Conservation (phyloP, 2,329 filamentous ascomycete genomes). For the Triangularia setosa region DNA sequence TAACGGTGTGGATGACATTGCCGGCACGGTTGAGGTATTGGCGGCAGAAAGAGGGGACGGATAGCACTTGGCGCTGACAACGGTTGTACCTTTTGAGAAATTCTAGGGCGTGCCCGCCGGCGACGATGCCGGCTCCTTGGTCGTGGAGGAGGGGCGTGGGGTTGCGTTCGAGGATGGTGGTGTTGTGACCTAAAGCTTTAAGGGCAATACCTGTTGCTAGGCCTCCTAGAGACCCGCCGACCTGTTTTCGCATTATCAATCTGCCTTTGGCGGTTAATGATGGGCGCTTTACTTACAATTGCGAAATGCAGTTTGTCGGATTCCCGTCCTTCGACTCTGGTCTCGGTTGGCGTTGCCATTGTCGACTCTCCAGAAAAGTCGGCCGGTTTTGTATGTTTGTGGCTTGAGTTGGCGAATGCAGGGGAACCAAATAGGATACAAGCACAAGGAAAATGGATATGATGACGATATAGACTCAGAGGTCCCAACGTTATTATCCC, state of each 20-base stretch:
- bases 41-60: constrained; percentile 30
- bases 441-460: neutral
- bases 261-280: neutral
- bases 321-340: neutral
- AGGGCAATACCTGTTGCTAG: constrained; percentile 38
- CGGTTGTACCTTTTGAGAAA: constrained; percentile 41
- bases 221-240: constrained; percentile 41
- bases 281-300: constrained; percentile 12
- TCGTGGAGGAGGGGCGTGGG: constrained; percentile 41
- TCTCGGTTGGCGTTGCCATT: constrained; percentile 1
- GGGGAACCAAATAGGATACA: no score
- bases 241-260: constrained; percentile 25
- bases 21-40: constrained; percentile 35
- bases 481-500: neutral
- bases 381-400: neutral
- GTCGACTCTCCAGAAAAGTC: neutral
- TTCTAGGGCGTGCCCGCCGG: constrained; percentile 39
- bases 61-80: constrained; percentile 32
- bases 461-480: neutral
- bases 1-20: constrained; percentile 31
- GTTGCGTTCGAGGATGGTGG: constrained; percentile 43
- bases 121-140: constrained; percentile 46
- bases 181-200: constrained; percentile 39
- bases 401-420: neutral
- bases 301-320: constrained; percentile 17